A percentile compares a stretch with the other conserved stretches of the same genome.
Evolutionary conservation across 2,329 filamentous ascomycete species (phyloP).

Genomic region (Colletotrichum magnum): DNA sequence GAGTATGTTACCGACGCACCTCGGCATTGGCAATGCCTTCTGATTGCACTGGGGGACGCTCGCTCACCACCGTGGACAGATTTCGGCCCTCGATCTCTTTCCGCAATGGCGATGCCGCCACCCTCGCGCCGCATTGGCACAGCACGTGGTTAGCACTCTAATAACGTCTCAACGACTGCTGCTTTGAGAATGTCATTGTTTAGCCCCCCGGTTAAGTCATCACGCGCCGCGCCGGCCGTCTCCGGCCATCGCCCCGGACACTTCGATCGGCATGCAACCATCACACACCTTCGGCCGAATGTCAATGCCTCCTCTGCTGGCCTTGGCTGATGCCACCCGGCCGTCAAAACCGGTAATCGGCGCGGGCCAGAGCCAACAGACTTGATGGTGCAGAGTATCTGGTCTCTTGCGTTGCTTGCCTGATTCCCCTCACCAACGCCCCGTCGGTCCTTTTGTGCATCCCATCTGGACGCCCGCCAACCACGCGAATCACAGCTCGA

Average conservation of each 20-base stretch:
- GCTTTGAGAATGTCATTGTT: no score
- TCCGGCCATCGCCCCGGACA: slow-evolving; percentile 19
- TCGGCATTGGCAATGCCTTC: slow-evolving; percentile 22
- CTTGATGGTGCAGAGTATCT: neutral
- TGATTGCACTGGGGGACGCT: neutral
- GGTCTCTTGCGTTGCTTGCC: neutral
- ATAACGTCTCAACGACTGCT: no score
- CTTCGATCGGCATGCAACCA: slow-evolving; percentile 24
- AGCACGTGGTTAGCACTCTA: neutral
- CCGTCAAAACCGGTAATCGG: slow-evolving; percentile 15
- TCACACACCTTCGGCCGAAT: slow-evolving; percentile 1
- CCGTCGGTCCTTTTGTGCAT: slow-evolving; percentile 22
- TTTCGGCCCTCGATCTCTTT: neutral
- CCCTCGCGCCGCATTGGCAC: slow-evolving; percentile 1
- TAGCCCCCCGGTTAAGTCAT: neutral
- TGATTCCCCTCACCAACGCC: neutral
- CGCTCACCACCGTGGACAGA: neutral
- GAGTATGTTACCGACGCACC: neutral
- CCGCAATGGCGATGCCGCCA: neutral
- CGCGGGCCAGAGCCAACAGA: neutral
- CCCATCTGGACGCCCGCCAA: neutral
- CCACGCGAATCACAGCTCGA: slow-evolving; percentile 17
- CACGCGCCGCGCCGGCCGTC: neutral
- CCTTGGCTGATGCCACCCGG: slow-evolving; percentile 35
- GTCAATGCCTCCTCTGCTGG: neutral